These are phyloP conservation scores for Pterocarpus macrocarpus DNA, from an alignment of 306 rosid species.

Conservation along the genomic window DNA sequence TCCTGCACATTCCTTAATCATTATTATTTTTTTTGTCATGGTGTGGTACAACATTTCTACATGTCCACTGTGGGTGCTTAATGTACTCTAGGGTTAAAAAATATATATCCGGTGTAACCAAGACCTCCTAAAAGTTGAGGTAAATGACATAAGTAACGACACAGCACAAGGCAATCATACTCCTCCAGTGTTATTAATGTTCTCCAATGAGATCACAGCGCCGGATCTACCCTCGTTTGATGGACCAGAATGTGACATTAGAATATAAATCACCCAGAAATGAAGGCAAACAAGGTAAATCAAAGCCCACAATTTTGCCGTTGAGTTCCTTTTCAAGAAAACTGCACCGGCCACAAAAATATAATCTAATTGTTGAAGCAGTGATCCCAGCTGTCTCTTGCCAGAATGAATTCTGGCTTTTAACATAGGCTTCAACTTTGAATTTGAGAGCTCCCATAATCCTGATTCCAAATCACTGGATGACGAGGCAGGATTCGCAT, in stretches of 20 bases:
- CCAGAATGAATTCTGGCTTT: conserved; percentile 78
- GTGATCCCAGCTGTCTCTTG: conserved; percentile 78
- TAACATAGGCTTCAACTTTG: conserved; percentile 72
- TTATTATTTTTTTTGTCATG: conserved; percentile 9
- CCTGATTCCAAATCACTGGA: conserved; percentile 83
- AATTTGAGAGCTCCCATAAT: conserved; percentile 69
- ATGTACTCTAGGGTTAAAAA: conserved; percentile 11
- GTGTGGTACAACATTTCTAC: conserved; percentile 40
- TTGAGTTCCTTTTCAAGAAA: conserved; percentile 77
- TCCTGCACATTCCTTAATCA: conserved; percentile 28
- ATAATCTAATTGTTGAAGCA: conserved; percentile 80
- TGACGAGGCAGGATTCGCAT: conserved; percentile 55
- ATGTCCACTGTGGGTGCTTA: conserved; percentile 7
- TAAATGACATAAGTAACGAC: conserved; percentile 22
- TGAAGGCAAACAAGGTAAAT: conserved; percentile 90
- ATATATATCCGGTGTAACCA: conserved; percentile 36
- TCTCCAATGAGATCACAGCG: conserved; percentile 86
- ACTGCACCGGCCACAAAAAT: conserved; percentile 77
- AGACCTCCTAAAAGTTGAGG: conserved; percentile 57
- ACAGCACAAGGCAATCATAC: conserved; percentile 42
- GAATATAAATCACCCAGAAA: conserved; percentile 90
- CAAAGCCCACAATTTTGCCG: conserved; percentile 80
- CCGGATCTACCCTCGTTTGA: conserved; percentile 77
- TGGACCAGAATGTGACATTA: conserved; percentile 72
- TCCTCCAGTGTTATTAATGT: conserved; percentile 76